Percentiles rank a stretch among this genome's conserved stretches.
phyloP scores from a whole-genome alignment of 352 stramenopile genomes.

The Blastocystis sp. region DNA sequence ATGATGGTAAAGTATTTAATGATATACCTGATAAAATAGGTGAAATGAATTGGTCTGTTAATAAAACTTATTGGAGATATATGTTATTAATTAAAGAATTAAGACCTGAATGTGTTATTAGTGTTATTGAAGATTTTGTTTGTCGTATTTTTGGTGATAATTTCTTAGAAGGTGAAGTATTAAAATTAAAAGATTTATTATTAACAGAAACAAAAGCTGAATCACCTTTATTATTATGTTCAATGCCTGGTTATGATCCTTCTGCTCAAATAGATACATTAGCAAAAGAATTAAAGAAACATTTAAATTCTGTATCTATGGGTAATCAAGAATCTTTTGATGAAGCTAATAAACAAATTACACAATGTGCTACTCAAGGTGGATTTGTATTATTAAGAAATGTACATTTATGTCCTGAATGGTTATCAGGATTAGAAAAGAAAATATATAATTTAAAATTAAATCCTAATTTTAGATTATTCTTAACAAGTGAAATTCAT shows the following conservation, averaged over 20 bases:
- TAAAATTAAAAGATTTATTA: conserved; percentile 53
- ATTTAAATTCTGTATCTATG: conserved; percentile 88
- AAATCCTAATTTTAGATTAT: conserved; percentile 56
- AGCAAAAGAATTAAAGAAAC: conserved; percentile 62
- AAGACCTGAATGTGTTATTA: conserved; percentile 13
- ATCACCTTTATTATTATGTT: conserved; percentile 80
- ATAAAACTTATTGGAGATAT: conserved; percentile 45
- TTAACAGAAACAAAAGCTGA: conserved; percentile 66
- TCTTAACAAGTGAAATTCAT: conserved; percentile 93
- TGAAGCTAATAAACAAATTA: conserved; percentile 74
- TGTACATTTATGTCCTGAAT: conserved; percentile 88
- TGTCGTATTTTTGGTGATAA: conserved; percentile 1
- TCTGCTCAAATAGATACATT: conserved; percentile 83
- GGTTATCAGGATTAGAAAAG: conserved; percentile 86
- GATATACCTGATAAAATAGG: conserved; percentile 41
- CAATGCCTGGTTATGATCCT: conserved; percentile 85
- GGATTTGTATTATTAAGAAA: conserved; percentile 96
- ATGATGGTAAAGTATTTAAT: too few relatives aligned
- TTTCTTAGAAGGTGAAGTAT: conserved; percentile 23
- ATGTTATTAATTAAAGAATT: conserved; percentile 36
- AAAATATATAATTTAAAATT: conserved; percentile 64
- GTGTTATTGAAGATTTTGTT: conserved; percentile 25
- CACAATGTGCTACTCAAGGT: conserved; percentile 74
- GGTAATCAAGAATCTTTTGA: conserved; percentile 82
- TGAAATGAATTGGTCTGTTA: conserved; percentile 43